Base-by-base conservation (phyloP, 2,329 filamentous ascomycete genomes). In the Fusarium citri region DNA sequence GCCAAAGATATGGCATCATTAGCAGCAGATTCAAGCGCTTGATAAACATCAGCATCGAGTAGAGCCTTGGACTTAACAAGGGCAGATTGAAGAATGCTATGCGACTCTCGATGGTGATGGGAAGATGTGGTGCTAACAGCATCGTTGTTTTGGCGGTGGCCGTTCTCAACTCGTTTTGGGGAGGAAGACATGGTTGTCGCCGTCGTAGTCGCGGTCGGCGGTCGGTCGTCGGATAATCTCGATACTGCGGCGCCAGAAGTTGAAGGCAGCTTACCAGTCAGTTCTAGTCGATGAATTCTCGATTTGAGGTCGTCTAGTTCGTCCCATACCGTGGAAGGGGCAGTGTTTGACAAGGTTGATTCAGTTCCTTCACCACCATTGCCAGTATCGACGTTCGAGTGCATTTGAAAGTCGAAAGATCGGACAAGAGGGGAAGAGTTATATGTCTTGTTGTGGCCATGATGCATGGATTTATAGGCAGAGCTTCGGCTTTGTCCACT, bases 301-400 rank as follows among this genome's bases (percentile, higher is more conserved):
- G 93, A 96, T 79, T 98, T 98, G 48, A 99, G 83, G 70, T 98
- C 96, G 74, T 98, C 96, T 28, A 99, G 83, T 80, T 99, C 96
- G 77, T 98, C 96, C 96, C 96, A 99, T 5, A 99, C 93, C 0
- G 94, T 98, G 3, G 94, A 97, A 15, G 94, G 93, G 2, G 93
- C 94, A 2, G 91, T 94, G 1, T 93, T 96, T 0, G 96, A 98
- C 34, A 92, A 86, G 0, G 92, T 95, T 1, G 96, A 98, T 74
- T 96, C 94, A 0, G 94, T 94, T 11, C 91, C 91, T 74, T 94
- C 90, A 28, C 83, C 72, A 20, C 79, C 81, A 62, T 87, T 82
- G 43, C 78, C 69, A 12, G 68, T 59, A 34, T 82, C 80, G 12
- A 72, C 49, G 6, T 55, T 66, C n/a, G 73, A 67, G 18, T 76